Evolutionary conservation across 768 basidiomycete species (phyloP), one percentile per base, ranked within the genome.

Genomic region (Amyloporia xantha): DNA sequence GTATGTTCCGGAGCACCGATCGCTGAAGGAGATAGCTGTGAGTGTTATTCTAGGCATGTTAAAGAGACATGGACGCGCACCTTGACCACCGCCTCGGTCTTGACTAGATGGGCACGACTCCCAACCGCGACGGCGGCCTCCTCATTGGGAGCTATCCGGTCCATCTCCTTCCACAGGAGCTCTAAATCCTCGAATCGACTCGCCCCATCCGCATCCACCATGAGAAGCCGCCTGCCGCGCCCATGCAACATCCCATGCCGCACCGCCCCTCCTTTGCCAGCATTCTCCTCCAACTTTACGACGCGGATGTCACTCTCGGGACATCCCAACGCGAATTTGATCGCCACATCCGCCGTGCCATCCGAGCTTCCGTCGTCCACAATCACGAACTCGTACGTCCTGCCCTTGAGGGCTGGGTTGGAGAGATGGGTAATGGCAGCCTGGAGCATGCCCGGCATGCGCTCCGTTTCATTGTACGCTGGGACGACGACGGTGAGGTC

Each of bases 181-280:
- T 90, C 86, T 17, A 97, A 63, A 60, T 96, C 94, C 39, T 79
- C 74, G 59, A 98, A 93, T 41, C 82, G 75, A 52, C 91, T 93
- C 27, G 94, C 94, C 3, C 88, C 94, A 57, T 98, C 94, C 6
- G 94, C 94, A 60, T 98, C 94, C 37, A 85, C 94, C 80, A 96
- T 92, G 45, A 98, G 68, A 39, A 96, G 69, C 9, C 89, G 71
- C 55, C 73, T 67, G 5, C 94, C 94, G 3, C 89, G 76, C 6
- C 81, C 77, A 59, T 86, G 82, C 54, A 94, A 64, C 79, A 94
- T 89, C 28, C 94, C 93, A 67, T 96, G 94, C 27, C 86, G 74
- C 20, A 96, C 92, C 0, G 92, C 90, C 2, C 92, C 94, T 17
- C 94, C 94, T 62, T 98, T 98, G 1, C 93, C 93, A 15, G 86